These are phyloP conservation scores for Phylloporus arenicola DNA, from an alignment of 768 basidiomycete genomes.

Conservation along the genomic window DNA sequence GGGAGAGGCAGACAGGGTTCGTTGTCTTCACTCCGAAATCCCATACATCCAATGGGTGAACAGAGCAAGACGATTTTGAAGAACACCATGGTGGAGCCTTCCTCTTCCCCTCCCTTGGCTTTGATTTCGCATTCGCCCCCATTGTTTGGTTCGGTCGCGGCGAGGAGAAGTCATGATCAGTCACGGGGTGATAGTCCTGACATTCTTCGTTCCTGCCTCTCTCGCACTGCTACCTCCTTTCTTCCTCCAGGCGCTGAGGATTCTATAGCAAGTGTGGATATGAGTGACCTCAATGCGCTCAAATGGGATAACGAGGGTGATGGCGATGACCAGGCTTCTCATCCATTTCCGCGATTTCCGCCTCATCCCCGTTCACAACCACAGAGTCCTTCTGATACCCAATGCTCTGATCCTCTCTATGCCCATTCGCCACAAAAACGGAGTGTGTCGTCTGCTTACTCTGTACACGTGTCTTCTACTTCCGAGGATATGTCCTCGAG, in stretches of 20 bases:
- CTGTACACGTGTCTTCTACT: constrained; percentile 9
- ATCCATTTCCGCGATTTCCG: constrained; percentile 24
- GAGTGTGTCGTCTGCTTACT: constrained; percentile 13
- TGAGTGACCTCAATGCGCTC: constrained; percentile 29
- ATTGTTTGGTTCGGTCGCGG: constrained; percentile 4
- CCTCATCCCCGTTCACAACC: constrained; percentile 17
- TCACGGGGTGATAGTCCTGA: constrained; percentile 17
- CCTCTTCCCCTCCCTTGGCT: background rate
- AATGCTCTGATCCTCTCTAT: constrained; percentile 11
- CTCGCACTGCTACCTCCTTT: constrained; percentile 5
- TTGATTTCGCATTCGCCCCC: background rate
- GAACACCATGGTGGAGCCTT: constrained; percentile 8
- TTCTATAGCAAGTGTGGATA: constrained; percentile 27
- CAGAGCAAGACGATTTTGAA: constrained; percentile 16
- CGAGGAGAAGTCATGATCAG: constrained; percentile 6
- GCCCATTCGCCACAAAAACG: constrained; percentile 22
- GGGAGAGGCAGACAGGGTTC: constrained; percentile 23
- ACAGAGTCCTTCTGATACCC: constrained; percentile 4
- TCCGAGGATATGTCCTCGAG: constrained; percentile 5
- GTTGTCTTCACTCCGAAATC: constrained; percentile 26
- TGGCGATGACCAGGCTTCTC: constrained; percentile 20
- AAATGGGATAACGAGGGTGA: constrained; percentile 27
- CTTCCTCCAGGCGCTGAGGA: constrained; percentile 14
- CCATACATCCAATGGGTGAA: constrained; percentile 9
- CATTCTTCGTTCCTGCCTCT: constrained; percentile 15